Conservation (phyloP, 805 yeast genomes). For the Sugiyamaella qingdaonensis region DNA sequence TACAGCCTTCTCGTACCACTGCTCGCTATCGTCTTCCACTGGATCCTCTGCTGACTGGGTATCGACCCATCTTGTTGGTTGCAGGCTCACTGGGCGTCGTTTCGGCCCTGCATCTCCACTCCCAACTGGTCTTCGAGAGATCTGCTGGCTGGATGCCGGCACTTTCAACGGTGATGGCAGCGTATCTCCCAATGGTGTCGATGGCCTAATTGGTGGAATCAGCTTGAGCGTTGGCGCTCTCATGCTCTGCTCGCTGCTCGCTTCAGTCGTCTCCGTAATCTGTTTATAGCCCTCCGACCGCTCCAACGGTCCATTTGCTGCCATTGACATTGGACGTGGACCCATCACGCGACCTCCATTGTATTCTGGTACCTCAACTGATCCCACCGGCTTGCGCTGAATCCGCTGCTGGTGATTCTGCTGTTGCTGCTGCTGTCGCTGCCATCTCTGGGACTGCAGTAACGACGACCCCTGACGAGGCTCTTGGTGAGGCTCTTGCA, state of each 20-base stretch:
- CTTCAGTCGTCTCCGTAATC: no score
- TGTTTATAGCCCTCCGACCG: no score
- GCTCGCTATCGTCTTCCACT: neutral
- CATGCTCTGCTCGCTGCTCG: neutral
- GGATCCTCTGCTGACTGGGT: no score
- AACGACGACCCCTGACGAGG: neutral
- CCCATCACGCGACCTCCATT: neutral
- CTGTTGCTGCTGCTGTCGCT: neutral
- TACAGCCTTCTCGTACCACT: neutral
- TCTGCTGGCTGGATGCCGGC: neutral
- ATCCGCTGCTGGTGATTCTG: conserved; percentile 2
- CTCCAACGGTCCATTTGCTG: neutral
- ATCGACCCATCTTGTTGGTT: neutral
- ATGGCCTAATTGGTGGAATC: neutral
- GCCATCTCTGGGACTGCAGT: neutral
- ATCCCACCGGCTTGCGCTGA: conserved; percentile 21
- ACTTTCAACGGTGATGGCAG: neutral
- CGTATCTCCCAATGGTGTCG: neutral
- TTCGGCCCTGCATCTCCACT: neutral
- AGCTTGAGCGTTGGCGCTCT: neutral
- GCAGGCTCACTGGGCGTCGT: conserved; percentile 2
- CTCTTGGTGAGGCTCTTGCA: no score
- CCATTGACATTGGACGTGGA: neutral
- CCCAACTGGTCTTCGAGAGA: neutral
- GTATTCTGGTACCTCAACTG: conserved; percentile 2